A percentile compares a stretch with the other conserved stretches of the same genome.
Evolutionary conservation across 208 protist species (phyloP).

Genomic region (Trichomonas vaginalis): DNA sequence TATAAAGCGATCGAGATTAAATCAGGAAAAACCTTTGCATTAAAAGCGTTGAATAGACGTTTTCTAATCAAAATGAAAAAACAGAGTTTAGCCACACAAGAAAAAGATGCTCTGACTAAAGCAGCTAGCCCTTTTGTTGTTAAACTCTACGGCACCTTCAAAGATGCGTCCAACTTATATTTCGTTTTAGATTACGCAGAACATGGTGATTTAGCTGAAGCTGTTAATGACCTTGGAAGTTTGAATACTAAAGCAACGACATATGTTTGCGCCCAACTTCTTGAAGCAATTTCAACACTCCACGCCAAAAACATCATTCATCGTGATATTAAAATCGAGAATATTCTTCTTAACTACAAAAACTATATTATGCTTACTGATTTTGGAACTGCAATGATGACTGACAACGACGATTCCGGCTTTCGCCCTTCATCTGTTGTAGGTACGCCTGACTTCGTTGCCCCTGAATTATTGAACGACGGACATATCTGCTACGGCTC

Average conservation of each 20-base stretch:
- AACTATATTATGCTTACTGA: conserved; percentile 91
- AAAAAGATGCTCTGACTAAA: not conserved
- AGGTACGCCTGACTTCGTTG: not conserved
- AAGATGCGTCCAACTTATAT: not conserved
- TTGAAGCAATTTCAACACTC: conserved; percentile 34
- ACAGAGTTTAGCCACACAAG: not conserved
- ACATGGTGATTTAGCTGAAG: not conserved
- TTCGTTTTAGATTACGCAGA: not conserved
- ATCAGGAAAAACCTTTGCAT: not conserved
- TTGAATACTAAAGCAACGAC: not conserved
- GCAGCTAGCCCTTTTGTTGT: not conserved
- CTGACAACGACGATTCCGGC: not conserved
- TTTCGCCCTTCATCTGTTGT: not conserved
- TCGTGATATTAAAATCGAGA: conserved; percentile 56
- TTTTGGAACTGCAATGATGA: conserved; percentile 60
- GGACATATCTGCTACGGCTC: not conserved
- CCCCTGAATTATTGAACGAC: not conserved
- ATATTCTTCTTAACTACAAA: conserved; percentile 50
- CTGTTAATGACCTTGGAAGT: not conserved
- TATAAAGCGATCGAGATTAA: not conserved
- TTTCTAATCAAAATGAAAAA: not conserved
- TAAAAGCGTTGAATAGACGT: not conserved
- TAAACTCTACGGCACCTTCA: not conserved
- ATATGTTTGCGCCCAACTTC: not conserved
- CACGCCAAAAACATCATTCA: conserved; percentile 75